Conservation (phyloP, 164 flowering plant species). For the Akebia trifoliata region DNA sequence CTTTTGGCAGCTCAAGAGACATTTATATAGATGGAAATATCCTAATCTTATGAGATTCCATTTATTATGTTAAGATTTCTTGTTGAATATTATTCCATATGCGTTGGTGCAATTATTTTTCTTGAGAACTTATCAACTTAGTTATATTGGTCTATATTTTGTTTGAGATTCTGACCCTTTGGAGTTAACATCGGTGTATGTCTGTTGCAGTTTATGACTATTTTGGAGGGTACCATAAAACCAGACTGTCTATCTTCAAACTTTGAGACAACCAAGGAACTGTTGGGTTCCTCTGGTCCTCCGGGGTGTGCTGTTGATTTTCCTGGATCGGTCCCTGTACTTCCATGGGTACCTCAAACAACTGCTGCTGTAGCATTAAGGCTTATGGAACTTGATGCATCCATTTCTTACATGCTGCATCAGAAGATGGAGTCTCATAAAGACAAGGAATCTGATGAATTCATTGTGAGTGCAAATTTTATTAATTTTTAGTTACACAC, state of each 20-base stretch:
- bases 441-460: constrained; percentile 36
- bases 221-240: constrained; percentile 53
- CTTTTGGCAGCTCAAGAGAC: no score
- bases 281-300: constrained; percentile 29
- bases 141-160: no score
- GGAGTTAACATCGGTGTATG: background rate
- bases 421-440: constrained; percentile 44
- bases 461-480: constrained; percentile 45
- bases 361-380: constrained; percentile 79
- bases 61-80: no score
- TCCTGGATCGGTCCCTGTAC: constrained; percentile 37
- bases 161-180: background rate
- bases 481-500: no score
- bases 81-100: no score
- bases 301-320: constrained; percentile 13
- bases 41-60: no score
- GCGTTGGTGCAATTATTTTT: no score
- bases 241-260: constrained; percentile 52
- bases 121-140: no score
- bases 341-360: constrained; percentile 86
- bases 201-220: constrained; percentile 44
- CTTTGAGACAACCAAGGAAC: constrained; percentile 62
- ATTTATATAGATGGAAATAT: no score
- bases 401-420: constrained; percentile 48
- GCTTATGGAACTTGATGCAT: constrained; percentile 73